phyloP scores from a whole-genome alignment of 2,329 filamentous ascomycete genomes.

The Microdochium trichocladiopsis region DNA sequence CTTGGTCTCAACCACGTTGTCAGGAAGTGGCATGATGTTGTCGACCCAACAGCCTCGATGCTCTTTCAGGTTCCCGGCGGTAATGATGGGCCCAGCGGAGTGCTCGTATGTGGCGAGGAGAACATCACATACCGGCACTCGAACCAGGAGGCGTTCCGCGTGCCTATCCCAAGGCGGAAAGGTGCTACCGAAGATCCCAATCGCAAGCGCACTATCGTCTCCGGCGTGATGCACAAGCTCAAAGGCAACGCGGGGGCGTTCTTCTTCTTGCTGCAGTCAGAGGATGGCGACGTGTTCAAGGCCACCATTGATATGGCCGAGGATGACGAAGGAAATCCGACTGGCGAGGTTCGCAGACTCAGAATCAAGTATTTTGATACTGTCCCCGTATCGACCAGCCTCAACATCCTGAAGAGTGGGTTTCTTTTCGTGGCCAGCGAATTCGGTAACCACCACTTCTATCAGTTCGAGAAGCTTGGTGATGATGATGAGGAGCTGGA shows the following conservation, averaged over 20 bases:
- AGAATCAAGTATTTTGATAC: constrained; percentile 99
- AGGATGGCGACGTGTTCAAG: constrained; percentile 98
- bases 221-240: constrained; percentile 96
- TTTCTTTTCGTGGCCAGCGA: constrained; percentile 92
- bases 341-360: constrained; percentile 72
- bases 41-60: constrained; percentile 81
- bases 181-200: constrained; percentile 89
- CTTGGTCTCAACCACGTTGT: constrained; percentile 96
- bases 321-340: constrained; percentile 69
- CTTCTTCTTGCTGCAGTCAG: constrained; percentile 92
- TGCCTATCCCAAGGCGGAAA: constrained; percentile 80
- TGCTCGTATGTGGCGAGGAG: constrained; percentile 89
- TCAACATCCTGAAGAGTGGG: constrained; percentile 92
- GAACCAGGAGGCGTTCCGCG: constrained; percentile 81
- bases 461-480: constrained; percentile 94
- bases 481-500: constrained; percentile 90
- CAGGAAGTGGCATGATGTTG: constrained; percentile 89
- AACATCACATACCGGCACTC: constrained; percentile 96
- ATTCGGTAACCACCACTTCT: constrained; percentile 88
- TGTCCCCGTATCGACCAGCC: constrained; percentile 76
- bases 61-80: constrained; percentile 95
- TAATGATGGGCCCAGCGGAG: constrained; percentile 87
- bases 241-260: constrained; percentile 78
- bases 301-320: constrained; percentile 87
- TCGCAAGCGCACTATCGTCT: constrained; percentile 78